Evolutionary conservation across 768 basidiomycete genomes (phyloP), one percentile per base, ranked within the genome.

Genomic region (Suillus alpinus): DNA sequence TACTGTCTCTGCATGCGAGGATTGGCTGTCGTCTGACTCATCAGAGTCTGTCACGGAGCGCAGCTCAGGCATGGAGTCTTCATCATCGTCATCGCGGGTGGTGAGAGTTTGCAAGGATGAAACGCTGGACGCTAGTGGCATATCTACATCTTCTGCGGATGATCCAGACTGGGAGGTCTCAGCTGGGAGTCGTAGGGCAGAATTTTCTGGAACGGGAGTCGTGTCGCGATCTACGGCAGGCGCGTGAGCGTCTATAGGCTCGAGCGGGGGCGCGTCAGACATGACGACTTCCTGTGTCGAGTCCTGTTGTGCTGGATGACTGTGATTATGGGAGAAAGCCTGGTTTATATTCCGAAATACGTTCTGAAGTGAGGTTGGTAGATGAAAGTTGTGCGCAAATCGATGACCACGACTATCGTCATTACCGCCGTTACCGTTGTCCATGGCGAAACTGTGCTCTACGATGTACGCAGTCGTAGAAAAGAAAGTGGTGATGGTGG

Each of bases 1-100:
- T 31, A 62, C 57, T 66, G 73, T 72, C 49, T 77, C 71, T 29
- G 73, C 67, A 59, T 73, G 68, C 49, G 71, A 56, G 44, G 68
- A 62, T 56, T 75, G 71, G 29, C 72, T 67, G 18, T 66, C 63
- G 3, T 72, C 71, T 18, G 76, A 76, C 31, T 70, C 73, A 29
- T 75, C 75, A 23, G 75, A 77, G 62, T 78, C 74, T 12, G 76
- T 72, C 6, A 79, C 66, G 5, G 76, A 71, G 57, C 74, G 75
- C 23, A 82, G 69, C 0, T 71, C 75, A 12, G 82, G 81, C 76
- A 82, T 77, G 13, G 73, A 75, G 57, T 75, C 76, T 32, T 75
- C 26, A 26, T 26, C 73, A 41, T 75, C 74, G 37, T 76, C 73
- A 31, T 73, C 67, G 12, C 2, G 65, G 6, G 3, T 59, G 52